A percentile compares a stretch with the other conserved stretches of the same genome.
phyloP scores from a whole-genome alignment of 495 filamentous ascomycete species.

The Bathelium albidoporum region DNA sequence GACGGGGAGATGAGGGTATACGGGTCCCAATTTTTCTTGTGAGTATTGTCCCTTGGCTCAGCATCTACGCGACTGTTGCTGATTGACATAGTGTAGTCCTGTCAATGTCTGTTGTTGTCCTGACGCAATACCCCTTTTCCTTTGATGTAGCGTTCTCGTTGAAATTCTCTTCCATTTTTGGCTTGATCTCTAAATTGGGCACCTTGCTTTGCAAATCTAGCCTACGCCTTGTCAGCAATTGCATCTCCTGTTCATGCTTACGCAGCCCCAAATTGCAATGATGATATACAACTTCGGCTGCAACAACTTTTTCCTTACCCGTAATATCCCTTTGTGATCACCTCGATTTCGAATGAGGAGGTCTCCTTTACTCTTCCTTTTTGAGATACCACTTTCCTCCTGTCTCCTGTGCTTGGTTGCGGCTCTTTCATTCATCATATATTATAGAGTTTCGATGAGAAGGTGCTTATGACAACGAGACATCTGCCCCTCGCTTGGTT shows the following conservation, averaged over 20 bases:
- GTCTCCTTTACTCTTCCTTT: background rate
- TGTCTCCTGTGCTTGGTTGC: background rate
- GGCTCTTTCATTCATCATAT: background rate
- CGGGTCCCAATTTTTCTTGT: background rate
- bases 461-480: background rate
- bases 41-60: background rate
- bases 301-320: background rate
- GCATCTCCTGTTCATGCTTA: background rate
- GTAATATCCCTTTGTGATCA: background rate
- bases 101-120: background rate
- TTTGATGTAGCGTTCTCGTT: constrained; percentile 4
- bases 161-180: background rate
- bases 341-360: background rate
- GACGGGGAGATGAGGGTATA: background rate
- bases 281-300: background rate
- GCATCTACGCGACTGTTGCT: no score
- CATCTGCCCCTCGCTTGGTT: background rate
- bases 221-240: background rate
- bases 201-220: background rate
- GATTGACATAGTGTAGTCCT: background rate
- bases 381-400: background rate
- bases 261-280: background rate
- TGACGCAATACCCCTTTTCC: background rate
- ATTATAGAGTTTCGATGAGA: background rate
- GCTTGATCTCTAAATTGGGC: background rate